A percentile compares a stretch with the other conserved stretches of the same genome.
These are phyloP conservation scores for Mycena olivaceomarginata DNA, from an alignment of 768 basidiomycete genomes.

Conservation along the genomic window DNA sequence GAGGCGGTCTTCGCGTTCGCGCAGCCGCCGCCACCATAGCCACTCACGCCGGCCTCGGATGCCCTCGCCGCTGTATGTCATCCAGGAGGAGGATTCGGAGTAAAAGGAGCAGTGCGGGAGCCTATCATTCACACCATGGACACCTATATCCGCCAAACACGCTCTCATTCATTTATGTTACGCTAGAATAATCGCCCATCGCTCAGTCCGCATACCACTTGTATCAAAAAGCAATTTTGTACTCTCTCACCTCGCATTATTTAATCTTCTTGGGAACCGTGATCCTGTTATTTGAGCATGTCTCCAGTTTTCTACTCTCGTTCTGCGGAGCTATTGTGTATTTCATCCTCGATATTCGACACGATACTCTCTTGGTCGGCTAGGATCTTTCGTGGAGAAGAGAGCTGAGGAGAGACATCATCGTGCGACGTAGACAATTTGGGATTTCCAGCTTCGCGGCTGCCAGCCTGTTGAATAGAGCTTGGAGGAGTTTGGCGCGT, in stretches of 20 bases:
- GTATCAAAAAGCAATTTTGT: constrained; percentile 32
- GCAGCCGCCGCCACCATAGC: constrained; percentile 34
- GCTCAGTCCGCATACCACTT: constrained; percentile 16
- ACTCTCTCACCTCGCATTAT: constrained; percentile 18
- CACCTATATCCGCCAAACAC: constrained; percentile 20
- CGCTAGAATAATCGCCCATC: constrained; percentile 25
- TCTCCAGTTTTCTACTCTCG: too few relatives aligned
- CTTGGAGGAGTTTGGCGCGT: too few relatives aligned
- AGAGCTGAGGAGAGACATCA: too few relatives aligned
- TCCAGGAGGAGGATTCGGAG: constrained; percentile 44
- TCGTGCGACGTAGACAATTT: too few relatives aligned
- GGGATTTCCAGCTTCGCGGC: too few relatives aligned
- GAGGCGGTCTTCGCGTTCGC: constrained; percentile 37
- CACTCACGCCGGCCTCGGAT: constrained; percentile 24
- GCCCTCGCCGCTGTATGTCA: constrained; percentile 44
- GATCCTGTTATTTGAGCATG: too few relatives aligned
- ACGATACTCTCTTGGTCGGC: too few relatives aligned
- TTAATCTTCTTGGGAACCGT: neutral
- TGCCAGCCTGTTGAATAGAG: too few relatives aligned
- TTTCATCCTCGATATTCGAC: too few relatives aligned
- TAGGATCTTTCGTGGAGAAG: too few relatives aligned
- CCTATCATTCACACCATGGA: constrained; percentile 9
- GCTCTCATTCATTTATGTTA: neutral
- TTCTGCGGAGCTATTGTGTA: too few relatives aligned
- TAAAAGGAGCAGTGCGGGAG: constrained; percentile 10